phyloP scores from a whole-genome alignment of 2,329 filamentous ascomycete genomes.

The Sporothrix pseudoabietina region DNA sequence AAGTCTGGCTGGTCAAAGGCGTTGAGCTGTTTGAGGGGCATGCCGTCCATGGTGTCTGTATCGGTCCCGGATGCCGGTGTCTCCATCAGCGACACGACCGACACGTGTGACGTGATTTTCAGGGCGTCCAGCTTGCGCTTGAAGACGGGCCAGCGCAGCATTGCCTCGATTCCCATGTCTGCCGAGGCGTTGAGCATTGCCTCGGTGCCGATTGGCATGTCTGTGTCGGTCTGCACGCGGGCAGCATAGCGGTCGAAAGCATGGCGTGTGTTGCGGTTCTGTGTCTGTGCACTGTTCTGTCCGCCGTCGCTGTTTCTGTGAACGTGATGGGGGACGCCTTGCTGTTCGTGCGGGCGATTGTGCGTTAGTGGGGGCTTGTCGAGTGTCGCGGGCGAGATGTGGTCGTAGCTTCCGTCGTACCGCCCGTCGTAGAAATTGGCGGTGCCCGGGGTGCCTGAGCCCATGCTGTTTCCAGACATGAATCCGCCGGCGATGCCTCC shows the following conservation, averaged over 20 bases:
- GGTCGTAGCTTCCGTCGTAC: neutral
- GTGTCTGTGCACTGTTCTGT: neutral
- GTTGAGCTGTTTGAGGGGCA: conserved; percentile 2
- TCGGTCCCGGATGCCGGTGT: neutral
- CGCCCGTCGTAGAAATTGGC: neutral
- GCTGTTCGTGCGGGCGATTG: neutral
- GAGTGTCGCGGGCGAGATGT: neutral
- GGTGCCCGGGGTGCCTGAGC: neutral
- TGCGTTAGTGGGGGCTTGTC: neutral
- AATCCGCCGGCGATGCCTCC: conserved; percentile 2
- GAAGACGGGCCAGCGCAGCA: conserved; percentile 29
- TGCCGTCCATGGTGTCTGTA: conserved; percentile 3
- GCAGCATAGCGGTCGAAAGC: conserved; percentile 23
- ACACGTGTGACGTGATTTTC: neutral
- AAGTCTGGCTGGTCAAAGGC: neutral
- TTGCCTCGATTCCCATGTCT: conserved; percentile 31
- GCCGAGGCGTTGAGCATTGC: conserved; percentile 17
- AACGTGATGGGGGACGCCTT: neutral
- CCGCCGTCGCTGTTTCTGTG: conserved; percentile 22
- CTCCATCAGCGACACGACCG: conserved; percentile 12
- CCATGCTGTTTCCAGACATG: neutral
- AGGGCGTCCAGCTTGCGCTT: conserved; percentile 16
- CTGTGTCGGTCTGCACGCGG: conserved; percentile 9
- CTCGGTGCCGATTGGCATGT: conserved; percentile 25
- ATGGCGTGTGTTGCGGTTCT: neutral